Evolutionary conservation across 2,329 filamentous ascomycete species (phyloP), one percentile per base, ranked within the genome.

Genomic region (Catunica adiposa): DNA sequence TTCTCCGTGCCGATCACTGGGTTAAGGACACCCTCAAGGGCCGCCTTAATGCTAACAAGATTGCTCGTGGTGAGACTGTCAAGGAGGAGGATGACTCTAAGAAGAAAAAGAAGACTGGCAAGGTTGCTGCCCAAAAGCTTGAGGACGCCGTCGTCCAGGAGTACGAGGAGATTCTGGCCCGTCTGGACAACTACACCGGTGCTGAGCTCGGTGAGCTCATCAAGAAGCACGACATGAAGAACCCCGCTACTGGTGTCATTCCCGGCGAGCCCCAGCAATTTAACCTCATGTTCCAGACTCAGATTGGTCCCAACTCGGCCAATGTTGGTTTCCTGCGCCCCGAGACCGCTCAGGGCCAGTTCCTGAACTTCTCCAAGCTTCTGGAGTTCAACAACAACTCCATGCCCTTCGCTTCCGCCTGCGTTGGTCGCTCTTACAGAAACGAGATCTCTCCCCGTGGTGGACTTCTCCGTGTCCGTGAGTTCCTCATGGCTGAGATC

Each of bases 401-500:
- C 63, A 95, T 98, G 86, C 92, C 92, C 25, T 97, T 98, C 66
- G 92, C 92, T 14, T 97, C 90, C 52, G 92, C 92, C 50, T 94
- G 87, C 40, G 94, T 98, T 67, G 92, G 92, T 70, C 95, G 95
- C 71, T 96, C 90, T 1, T 97, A 95, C 78, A 82, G 92, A 64
- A 98, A 98, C 68, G 92, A 98, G 67, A 96, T 98, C 63, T 96
- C 92, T 0, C 92, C 92, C 8, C 81, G 92, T 56, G 80, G 87
- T 61, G 92, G 92, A 70, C 81, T 98, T 42, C 73, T 98, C 58
- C 85, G 92, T 63, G 92, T 98, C 46, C 86, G 92, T 63, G 92
- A 98, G 69, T 97, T 98, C 72, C 72, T 96, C 63, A 97, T 98
- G 92, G 92, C 90, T 23, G 92, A 98, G 71, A 95, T 98, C 63